These are phyloP conservation scores for Ophiostoma piceae DNA, from an alignment of 2,329 filamentous ascomycete genomes.

Conservation along the genomic window DNA sequence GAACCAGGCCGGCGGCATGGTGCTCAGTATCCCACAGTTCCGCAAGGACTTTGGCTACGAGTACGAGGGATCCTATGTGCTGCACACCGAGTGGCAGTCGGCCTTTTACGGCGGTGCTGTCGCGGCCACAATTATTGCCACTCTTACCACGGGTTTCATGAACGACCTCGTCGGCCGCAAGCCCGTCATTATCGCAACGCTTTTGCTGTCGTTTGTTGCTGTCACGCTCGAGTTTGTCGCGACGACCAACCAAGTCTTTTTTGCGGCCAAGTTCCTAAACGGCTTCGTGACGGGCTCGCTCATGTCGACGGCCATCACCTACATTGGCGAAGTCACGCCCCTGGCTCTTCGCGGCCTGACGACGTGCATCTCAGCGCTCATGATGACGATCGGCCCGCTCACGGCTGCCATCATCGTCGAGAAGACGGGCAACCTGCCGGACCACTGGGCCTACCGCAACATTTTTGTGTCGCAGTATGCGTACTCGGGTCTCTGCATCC, in stretches of 20 bases:
- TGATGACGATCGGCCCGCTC: constrained; percentile 28
- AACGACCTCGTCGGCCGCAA: constrained; percentile 36
- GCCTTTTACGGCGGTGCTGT: constrained; percentile 29
- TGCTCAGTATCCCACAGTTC: constrained; percentile 39
- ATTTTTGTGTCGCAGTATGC: constrained; percentile 31
- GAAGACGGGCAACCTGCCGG: constrained; percentile 19
- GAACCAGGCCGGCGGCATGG: constrained; percentile 34
- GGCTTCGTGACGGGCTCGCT: constrained; percentile 32
- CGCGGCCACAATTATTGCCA: constrained; percentile 29
- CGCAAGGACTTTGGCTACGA: constrained; percentile 38
- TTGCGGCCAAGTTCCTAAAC: constrained; percentile 38
- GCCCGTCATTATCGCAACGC: constrained; percentile 29
- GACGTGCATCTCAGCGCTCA: constrained; percentile 27
- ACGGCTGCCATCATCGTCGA: constrained; percentile 28
- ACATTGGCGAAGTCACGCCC: constrained; percentile 29
- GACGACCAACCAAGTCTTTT: constrained; percentile 36
- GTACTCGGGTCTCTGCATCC: constrained; percentile 27
- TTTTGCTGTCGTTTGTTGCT: constrained; percentile 34
- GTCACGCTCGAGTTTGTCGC: constrained; percentile 37
- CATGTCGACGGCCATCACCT: constrained; percentile 24
- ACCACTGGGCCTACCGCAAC: constrained; percentile 34
- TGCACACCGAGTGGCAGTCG: constrained; percentile 37
- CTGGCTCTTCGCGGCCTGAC: constrained; percentile 29
- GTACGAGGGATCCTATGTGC: constrained; percentile 36
- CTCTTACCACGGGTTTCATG: constrained; percentile 29